Percentiles rank a stretch among this genome's conserved stretches.
phyloP scores from a whole-genome alignment of 768 basidiomycete species.

The Boletellus emodensis region DNA sequence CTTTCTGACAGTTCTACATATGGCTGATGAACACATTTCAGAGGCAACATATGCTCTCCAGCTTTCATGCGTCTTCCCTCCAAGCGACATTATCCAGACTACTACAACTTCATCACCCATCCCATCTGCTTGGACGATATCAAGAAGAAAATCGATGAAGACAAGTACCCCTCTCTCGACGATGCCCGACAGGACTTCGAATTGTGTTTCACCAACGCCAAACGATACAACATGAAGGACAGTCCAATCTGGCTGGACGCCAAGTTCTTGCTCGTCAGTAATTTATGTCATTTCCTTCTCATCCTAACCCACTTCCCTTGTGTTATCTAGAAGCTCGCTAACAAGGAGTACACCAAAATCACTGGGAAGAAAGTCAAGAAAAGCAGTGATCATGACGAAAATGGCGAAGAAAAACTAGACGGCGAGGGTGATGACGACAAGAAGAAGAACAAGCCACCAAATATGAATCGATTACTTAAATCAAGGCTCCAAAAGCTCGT shows the following conservation, averaged over 20 bases:
- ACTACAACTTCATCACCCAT: conserved; percentile 72
- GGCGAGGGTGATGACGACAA: conserved; percentile 46
- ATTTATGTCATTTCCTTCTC: neutral
- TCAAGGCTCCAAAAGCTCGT: conserved; percentile 67
- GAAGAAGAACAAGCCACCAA: conserved; percentile 52
- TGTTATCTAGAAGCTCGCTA: conserved; percentile 42
- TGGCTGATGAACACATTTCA: conserved; percentile 34
- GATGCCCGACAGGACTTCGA: conserved; percentile 71
- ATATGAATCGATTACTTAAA: conserved; percentile 64
- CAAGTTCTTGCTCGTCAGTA: conserved; percentile 71
- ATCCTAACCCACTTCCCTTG: conserved; percentile 1
- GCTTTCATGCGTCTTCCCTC: conserved; percentile 69
- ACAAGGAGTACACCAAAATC: conserved; percentile 44
- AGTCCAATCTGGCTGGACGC: conserved; percentile 80
- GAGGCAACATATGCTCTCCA: conserved; percentile 58
- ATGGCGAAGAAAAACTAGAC: conserved; percentile 38
- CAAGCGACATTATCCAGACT: conserved; percentile 78
- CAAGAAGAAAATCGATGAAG: conserved; percentile 67
- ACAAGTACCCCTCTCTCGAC: conserved; percentile 57
- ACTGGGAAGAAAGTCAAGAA: conserved; percentile 41
- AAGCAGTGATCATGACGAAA: conserved; percentile 35
- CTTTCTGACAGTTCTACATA: conserved; percentile 37
- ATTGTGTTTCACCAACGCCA: conserved; percentile 75
- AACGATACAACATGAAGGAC: conserved; percentile 76
- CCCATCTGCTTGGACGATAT: conserved; percentile 91